Base-by-base conservation (phyloP, 2,329 filamentous ascomycete species). In the Monilinia aucupariae region DNA sequence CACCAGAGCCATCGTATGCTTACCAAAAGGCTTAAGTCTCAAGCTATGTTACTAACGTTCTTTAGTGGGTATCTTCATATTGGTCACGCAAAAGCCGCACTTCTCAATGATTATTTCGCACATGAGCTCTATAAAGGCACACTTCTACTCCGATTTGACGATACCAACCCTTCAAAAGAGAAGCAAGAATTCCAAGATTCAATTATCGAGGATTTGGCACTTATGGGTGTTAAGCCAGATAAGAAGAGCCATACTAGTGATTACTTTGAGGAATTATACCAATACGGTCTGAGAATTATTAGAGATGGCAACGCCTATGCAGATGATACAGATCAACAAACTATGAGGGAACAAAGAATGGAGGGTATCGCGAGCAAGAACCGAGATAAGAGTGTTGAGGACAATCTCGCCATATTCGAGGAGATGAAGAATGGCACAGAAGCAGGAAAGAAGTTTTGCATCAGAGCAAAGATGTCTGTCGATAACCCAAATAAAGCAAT, bases 121-220 rank as follows among this genome's bases (percentile, higher is more conserved):
- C 92, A 97, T 76, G 88, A 92, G 75, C 90, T 91, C 70, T 96
- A 96, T 81, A 87, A 93, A 65, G 94, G 94, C 72, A 96, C 89
- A 71, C 82, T 99, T 71, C 86, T 96, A 64, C 85, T 97, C 56
- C 90, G 94, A 65, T 94, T 99, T 73, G 94, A 99, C 74, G 94
- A 99, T 74, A 99, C 94, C 63, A 99, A 99, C 78, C 94, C 94
- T 9, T 87, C 89, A 65, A 97, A 97, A 76, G 94, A 99, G 81
- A 97, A 96, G 80, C 87, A 93, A 75, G 94, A 97, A 78, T 99
- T 88, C 75, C 88, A 97, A 75, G 92, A 97, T 77, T 84, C 92
- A 6, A 99, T 99, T 66, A 81, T 96, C 47, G 89, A 96, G 78
- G 94, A 99, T 76, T 83, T 97, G 58, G 86, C 87, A 56, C 82